phyloP scores from a whole-genome alignment of 331 rosid genomes.

The Malus hybrid region DNA sequence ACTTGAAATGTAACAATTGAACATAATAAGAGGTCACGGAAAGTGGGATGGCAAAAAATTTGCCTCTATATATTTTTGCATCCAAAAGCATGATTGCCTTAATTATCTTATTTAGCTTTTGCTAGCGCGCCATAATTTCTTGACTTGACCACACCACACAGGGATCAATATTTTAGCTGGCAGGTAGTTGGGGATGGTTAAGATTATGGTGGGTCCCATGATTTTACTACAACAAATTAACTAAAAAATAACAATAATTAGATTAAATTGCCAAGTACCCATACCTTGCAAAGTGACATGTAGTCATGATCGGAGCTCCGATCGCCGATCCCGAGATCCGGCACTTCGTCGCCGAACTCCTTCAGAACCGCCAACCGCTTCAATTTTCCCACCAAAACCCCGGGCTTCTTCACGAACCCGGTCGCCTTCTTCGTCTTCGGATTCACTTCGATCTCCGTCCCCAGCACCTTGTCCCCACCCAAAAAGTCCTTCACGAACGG shows the following conservation, averaged over 20 bases:
- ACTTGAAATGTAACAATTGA: background rate
- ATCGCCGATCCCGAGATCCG: constrained; percentile 86
- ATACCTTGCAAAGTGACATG: constrained; percentile 90
- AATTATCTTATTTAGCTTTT: too few relatives aligned
- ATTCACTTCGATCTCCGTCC: constrained; percentile 90
- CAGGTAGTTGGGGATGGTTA: constrained; percentile 33
- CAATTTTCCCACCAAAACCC: constrained; percentile 71
- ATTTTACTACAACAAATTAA: background rate
- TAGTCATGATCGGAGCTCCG: constrained; percentile 79
- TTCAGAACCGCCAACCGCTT: constrained; percentile 58
- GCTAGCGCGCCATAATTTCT: background rate
- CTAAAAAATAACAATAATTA: background rate
- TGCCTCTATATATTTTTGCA: too few relatives aligned
- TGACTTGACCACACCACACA: too few relatives aligned
- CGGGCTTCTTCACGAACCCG: constrained; percentile 88
- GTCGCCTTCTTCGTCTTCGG: constrained; percentile 96
- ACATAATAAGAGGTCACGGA: too few relatives aligned
- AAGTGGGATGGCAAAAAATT: too few relatives aligned
- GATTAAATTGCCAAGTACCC: too few relatives aligned
- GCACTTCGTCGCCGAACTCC: constrained; percentile 69
- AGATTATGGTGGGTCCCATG: constrained; percentile 38
- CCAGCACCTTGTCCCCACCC: constrained; percentile 82
- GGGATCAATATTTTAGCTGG: constrained; percentile 8
- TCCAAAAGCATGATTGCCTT: too few relatives aligned
- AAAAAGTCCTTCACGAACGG: constrained; percentile 84